Base-by-base conservation (phyloP, 352 stramenopile species). In the Phytopythium mirpurense region DNA sequence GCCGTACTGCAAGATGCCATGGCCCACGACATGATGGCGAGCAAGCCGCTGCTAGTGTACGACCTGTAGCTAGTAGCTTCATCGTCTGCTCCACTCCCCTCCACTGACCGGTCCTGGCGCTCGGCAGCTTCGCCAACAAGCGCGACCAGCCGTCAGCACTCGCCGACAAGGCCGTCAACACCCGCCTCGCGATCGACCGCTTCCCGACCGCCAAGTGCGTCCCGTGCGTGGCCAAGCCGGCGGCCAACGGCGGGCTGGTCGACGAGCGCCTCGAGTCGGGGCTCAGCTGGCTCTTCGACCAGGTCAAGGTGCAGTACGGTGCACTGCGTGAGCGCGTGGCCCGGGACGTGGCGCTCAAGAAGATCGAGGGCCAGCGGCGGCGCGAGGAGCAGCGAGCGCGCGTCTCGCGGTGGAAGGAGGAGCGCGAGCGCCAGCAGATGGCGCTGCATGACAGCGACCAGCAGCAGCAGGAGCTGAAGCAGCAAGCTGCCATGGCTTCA, bases 91-190 rank as follows among this genome's bases (percentile, higher is more conserved):
- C 9, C 15, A 12, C 27, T 43, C 29, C 14, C 26, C 14, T 29
- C 14, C 32, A 10, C 23, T n/a, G 5, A 26, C 40, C 8, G 41
- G 14, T 36, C 5, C 10, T 58, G 26, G 44, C 23, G 26, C 15
- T 42, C 31, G 40, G n/a, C 54, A 91, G 83, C 16, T 88, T 88
- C 57, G 83, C 80, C 44, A 93, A 93, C 58, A 93, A 91, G 55
- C 65, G 69, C 29, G 83, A 91, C 47, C 67, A 86, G 4, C 55
- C 56, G 0, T 56, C 60, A 0, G 67, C 72, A 0, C 15, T 88
- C 26, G 14, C 49, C 4, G 78, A 88, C 40, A 46, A 71, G 0
- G 52, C 76, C 5, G 58, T 90, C 21, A 43, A 49, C 6, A 57
- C 61, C 0, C 35, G 79, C 5, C 61, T 90, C 2, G 59, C 60